These are phyloP conservation scores for Logfia minima DNA, from an alignment of 129 eudicot species.

Conservation along the genomic window DNA sequence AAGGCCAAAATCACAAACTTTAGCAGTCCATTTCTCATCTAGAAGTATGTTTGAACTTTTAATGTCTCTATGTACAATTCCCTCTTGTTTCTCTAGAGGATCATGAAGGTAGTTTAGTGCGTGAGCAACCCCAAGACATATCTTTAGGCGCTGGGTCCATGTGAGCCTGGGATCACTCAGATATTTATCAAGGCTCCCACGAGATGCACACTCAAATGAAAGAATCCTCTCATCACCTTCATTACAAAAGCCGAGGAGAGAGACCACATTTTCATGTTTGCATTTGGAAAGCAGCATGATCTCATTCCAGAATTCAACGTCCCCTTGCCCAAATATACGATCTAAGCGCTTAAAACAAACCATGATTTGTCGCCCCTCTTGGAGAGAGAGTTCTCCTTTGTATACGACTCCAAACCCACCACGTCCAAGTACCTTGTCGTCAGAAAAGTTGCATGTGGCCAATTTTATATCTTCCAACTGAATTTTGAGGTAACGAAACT, in stretches of 20 bases:
- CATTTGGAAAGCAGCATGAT: background rate
- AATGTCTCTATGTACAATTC: background rate
- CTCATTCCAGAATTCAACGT: conserved; percentile 6
- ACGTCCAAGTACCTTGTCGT: background rate
- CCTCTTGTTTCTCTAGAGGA: background rate
- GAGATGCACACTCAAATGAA: conserved; percentile 4
- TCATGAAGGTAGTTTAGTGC: conserved; percentile 3
- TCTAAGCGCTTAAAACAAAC: conserved; percentile 21
- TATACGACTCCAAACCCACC: conserved; percentile 6
- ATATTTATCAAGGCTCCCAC: conserved; percentile 19
- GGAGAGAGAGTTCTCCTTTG: conserved; percentile 13
- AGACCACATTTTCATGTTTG: conserved; percentile 11
- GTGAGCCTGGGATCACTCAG: background rate
- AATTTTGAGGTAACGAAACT: conserved; percentile 18
- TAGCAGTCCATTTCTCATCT: conserved; percentile 1
- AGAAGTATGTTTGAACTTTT: conserved; percentile 17
- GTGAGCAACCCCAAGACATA: conserved; percentile 14
- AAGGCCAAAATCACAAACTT: conserved; percentile 18
- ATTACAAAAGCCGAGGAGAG: background rate
- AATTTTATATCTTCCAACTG: background rate
- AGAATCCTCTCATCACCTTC: conserved; percentile 1
- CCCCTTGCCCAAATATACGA: conserved; percentile 18
- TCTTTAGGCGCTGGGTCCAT: conserved; percentile 21
- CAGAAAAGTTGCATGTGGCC: conserved; percentile 9
- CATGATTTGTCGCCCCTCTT: background rate